Base-by-base conservation (phyloP, 129 eudicot genomes). In the Solidago caesia region DNA sequence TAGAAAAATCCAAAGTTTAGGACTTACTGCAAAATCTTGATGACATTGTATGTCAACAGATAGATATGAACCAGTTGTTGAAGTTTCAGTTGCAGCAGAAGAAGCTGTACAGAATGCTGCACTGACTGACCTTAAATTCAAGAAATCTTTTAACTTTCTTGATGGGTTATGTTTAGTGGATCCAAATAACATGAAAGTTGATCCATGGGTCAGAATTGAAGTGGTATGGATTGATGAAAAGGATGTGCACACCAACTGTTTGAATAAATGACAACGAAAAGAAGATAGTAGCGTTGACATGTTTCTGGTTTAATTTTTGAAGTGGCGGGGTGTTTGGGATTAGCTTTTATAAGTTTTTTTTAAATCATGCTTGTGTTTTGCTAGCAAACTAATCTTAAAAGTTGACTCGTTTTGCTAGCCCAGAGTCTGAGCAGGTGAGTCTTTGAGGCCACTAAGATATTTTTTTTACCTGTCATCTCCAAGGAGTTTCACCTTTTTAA, bases 231-330 rank as follows among this genome's bases (percentile, higher is more conserved):
- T 4, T 68, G 86, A 67, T 58, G 56, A 58, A 67, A 66, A 60
- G 66, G 81, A 48, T 45, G 81, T 81, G 92, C 74, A 62, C 59
- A 77, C 53, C 44, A 89, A 76, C 76, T 87, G 96, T 87, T 92
- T 92, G 96, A 85, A 4, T 85, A 92, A 89, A 80, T 92, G 89
- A 70, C 88, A 69, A 33, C 90, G 87, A 42, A 83, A 65, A 56
- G 85, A 75, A 63, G 69, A 5, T 27, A 81, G 9, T 6, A 80
- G 39, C 10, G 68, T 5, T 5, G 86, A 29, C 80, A 76, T 76
- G 58, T 25, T 64, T 33, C 3, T 53, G 44, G 12, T 26, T 59
- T 67, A 6, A 14, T 56, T 56, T 33, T 33, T 33, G 39, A 33
- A 33, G 3, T 33, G 39, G 39, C 39, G 39, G 39, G 39, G 39